Base-by-base conservation (phyloP, 2,329 filamentous ascomycete species). In the Aureobasidium musti region DNA sequence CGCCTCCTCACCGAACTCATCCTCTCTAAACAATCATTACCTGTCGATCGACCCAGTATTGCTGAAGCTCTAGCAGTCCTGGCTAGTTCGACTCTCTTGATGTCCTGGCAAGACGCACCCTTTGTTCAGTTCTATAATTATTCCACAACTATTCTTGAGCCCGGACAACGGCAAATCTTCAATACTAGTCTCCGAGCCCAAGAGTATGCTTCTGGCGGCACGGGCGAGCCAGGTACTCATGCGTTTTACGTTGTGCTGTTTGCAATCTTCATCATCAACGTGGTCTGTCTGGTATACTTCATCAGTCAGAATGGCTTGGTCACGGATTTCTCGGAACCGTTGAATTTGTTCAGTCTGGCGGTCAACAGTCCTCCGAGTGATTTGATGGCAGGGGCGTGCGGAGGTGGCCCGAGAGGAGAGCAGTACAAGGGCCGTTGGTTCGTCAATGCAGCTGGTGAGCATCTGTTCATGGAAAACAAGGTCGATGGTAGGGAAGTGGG, bases 241-340 rank as follows among this genome's bases (percentile, higher is more conserved):
- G 78, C 86, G 0, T 94, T 93, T 77, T 88, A 90, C 72, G 66
- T 87, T 1, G 82, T 92, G 0, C 83, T 94, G 0, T 72, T 83
- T 1, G 76, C 87, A 17, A 87, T 90, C 1, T 90, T 92, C 71
- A 69, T 85, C 28, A 85, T 90, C 71, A 92, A 91, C 73, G 67
- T 88, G 30, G 79, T 88, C 45, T 90, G 89, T 66, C 78, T 91
- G 0, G 72, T 79, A 2, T 92, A 91, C 76, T 82, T 89, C 69
- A 74, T 89, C 60, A 73, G 84, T 54, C 80, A 85, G 63, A 83
- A 69, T 74, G 85, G 86, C 0, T 83, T 91, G 26, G 85, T 94
- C 8, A 92, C 89, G 0, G 91, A 94, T 77, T 92, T 90, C 73
- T 90, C 87, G 0, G 90, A 94, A 72, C 89, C 90, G 0, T 86